Evolutionary conservation across 1,139 yeast genomes (phyloP).

Genomic region (Scheffersomyces quercinus): DNA sequence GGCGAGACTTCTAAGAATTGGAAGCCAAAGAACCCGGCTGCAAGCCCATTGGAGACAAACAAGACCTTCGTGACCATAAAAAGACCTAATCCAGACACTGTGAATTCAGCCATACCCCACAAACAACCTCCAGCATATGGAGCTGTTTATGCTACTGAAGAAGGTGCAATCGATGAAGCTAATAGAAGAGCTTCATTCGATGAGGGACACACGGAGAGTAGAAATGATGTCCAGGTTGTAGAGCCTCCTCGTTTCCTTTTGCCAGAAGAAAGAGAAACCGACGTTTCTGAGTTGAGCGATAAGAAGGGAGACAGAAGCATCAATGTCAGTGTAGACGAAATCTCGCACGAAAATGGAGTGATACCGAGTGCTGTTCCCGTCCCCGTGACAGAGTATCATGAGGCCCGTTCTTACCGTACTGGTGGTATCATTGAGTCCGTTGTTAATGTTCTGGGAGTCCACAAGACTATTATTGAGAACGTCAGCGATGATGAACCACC

Average conservation of each 20-base stretch:
- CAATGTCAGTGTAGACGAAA: background rate
- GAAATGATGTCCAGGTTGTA: slow-evolving; percentile 5
- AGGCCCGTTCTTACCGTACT: slow-evolving; percentile 45
- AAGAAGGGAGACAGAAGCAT: slow-evolving; percentile 1
- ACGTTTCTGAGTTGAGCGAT: slow-evolving; percentile 25
- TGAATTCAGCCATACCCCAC: slow-evolving; percentile 22
- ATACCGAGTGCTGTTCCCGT: slow-evolving; percentile 13
- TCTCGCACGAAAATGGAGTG: slow-evolving; percentile 1
- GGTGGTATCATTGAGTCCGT: slow-evolving; percentile 84
- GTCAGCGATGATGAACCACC: slow-evolving; percentile 40
- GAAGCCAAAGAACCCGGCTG: slow-evolving; percentile 72
- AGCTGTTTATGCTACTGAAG: slow-evolving; percentile 50
- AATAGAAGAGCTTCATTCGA: slow-evolving; percentile 13
- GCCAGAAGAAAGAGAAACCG: slow-evolving; percentile 31
- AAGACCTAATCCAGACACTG: slow-evolving; percentile 40
- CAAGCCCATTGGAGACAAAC: slow-evolving; percentile 75
- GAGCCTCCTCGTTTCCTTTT: slow-evolving; percentile 15
- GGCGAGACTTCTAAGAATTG: slow-evolving; percentile 24
- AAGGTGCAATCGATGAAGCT: slow-evolving; percentile 48
- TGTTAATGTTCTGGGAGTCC: slow-evolving; percentile 82
- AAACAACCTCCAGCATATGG: slow-evolving; percentile 29
- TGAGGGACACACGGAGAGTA: slow-evolving; percentile 2
- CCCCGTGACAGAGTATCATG: slow-evolving; percentile 29
- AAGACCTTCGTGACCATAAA: slow-evolving; percentile 73
- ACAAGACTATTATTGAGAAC: slow-evolving; percentile 81